Conservation (phyloP, 148 eudicot genomes). For the Amaranthus cruentus region DNA sequence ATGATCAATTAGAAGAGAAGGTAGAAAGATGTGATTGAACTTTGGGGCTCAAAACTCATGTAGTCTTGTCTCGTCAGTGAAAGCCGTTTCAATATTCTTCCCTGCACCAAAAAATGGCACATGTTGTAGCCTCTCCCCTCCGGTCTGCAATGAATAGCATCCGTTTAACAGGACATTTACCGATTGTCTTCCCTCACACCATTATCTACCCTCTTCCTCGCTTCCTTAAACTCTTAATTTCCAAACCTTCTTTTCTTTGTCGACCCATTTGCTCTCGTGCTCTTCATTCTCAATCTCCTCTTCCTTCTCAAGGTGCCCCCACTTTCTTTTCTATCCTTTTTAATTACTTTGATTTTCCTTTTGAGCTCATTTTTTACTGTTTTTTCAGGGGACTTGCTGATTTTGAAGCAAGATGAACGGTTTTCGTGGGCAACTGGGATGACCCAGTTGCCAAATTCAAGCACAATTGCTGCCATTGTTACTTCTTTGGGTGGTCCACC, state of each 20-base stretch:
- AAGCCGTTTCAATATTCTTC: no score
- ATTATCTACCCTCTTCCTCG: constrained; percentile 24
- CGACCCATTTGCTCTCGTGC: constrained; percentile 25
- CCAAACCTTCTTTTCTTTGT: constrained; percentile 20
- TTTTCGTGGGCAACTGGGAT: constrained; percentile 27
- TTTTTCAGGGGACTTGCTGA: constrained; percentile 37
- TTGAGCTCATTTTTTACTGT: background rate
- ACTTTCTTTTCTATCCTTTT: background rate
- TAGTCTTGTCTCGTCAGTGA: no score
- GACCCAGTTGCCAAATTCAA: constrained; percentile 26
- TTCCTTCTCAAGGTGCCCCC: constrained; percentile 28
- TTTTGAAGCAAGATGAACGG: constrained; percentile 65
- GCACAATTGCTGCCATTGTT: constrained; percentile 94
- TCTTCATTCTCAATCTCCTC: constrained; percentile 23
- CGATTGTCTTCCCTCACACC: constrained; percentile 18
- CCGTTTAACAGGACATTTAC: constrained; percentile 17
- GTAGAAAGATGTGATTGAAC: no score
- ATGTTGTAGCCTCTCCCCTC: constrained; percentile 19
- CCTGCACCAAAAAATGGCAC: constrained; percentile 28
- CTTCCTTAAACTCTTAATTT: constrained; percentile 18
- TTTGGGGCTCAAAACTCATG: no score
- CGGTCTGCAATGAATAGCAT: constrained; percentile 30
- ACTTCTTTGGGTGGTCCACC: constrained; percentile 89
- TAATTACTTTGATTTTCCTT: background rate
- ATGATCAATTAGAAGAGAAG: no score